Evolutionary conservation across 2,329 filamentous ascomycete species (phyloP), one percentile per base, ranked within the genome.

Genomic region (Aspergillus terreus): DNA sequence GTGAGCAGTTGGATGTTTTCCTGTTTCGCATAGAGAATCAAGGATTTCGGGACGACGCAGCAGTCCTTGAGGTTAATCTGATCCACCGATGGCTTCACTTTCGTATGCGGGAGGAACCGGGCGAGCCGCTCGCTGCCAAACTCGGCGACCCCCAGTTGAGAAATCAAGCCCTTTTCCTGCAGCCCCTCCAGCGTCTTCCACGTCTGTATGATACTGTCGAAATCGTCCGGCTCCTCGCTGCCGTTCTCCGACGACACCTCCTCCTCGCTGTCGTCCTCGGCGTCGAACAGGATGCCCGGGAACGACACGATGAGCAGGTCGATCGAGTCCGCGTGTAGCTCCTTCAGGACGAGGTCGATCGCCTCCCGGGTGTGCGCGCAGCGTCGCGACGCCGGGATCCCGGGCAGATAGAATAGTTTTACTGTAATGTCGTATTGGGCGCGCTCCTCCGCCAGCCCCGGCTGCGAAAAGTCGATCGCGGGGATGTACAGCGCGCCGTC

Each of bases 11-110:
- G 90, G 55, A 99, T 91, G 17, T 83, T 79, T 66, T 91, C 80
- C 57, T 86, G 79, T 70, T 90, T 92, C n/a, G 92, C 92, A 62
- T 95, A 86, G 63, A 87, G 75, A 53, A 91, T 85, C 56, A 99
- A 79, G 11, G 90, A 87, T 63, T 91, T 92, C 7, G 94, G 94
- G 41, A 97, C 94, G 44, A 91, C 92, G 73, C 94, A 99, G 77
- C 92, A 97, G 72, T 97, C 90, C 62, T 89, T 86, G 46, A 96
- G 83, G 68, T 97, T 97, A 78, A 99, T 95, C 78, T 99, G 94
- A 71, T 97, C 85, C 38, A 97, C 92, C 17, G 83, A 82, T 0
- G 94, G 94, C 59, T 82, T 82, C 54, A 95, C 78, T 38, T 77
- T 78, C 19, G 89, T 87, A 55, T 83, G 78, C 40, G 83, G 78